Base-by-base conservation (phyloP, 345 rosid species). In the Arabidopsis thaliana region DNA sequence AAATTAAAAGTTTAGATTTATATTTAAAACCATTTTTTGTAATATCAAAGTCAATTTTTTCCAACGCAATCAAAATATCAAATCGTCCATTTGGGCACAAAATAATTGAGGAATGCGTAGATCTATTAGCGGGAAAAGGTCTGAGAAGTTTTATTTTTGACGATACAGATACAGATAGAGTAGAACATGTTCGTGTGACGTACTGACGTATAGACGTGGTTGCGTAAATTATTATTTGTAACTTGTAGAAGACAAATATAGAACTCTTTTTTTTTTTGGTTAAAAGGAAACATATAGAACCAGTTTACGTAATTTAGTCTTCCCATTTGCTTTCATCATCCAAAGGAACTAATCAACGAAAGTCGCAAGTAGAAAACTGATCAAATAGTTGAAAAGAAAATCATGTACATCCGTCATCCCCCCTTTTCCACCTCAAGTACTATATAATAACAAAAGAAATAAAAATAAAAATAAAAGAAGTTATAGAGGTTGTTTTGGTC, bases 181-280 rank as follows among this genome's bases (percentile, higher is more conserved):
- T 32, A 60, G 40, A 59, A 41, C 75, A 71, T 60, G 75, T 60
- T 71, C 59, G 2, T 16, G 22, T 60, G 51, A 49, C 75, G 75
- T 71, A 37, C 49, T 60, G 51, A 49, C 75, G 75, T 71, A 37
- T 60, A 71, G 8, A 49, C 24, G 32, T 37, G 14, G 33, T 71
- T 71, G 49, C 68, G 75, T 71, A 59, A 60, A 36, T 58, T 25
- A 32, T 4, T 57, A 22, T 32, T 12, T 5, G 10, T 9, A 41
- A 67, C 32, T 55, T 32, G 14, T 57, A 1, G 51, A 41, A 25
- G n/a, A 67, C 1, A 65, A 34, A 13, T 28, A 28, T 28, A 28
- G 0, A 28, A 28, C 32, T 4, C 4, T 28, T 28, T 16, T 28
- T 28, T 28, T 3, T 28, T 28, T 28, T 28, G 32, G 32, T 28